Evolutionary conservation across 495 filamentous ascomycete species (phyloP).

Genomic region (Entonaema liquescens): DNA sequence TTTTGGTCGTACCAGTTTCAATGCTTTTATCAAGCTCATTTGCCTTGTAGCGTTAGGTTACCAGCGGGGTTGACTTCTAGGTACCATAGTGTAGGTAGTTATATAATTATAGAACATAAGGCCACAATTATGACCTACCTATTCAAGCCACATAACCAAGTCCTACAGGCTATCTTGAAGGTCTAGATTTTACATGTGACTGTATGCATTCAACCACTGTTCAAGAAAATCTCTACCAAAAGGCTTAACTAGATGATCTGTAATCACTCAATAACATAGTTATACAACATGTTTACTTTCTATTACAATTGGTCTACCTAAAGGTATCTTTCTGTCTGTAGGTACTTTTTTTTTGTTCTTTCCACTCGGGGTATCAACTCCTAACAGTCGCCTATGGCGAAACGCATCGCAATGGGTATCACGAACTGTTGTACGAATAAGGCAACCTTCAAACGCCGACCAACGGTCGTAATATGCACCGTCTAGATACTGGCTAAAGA

Average conservation of each 20-base stretch:
- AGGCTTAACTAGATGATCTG: neutral
- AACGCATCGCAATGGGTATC: slow-evolving; percentile 36
- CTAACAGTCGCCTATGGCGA: slow-evolving; percentile 13
- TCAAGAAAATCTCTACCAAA: no score
- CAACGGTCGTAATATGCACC: slow-evolving; percentile 16
- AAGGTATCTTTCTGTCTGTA: slow-evolving; percentile 18
- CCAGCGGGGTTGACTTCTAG: slow-evolving; percentile 14
- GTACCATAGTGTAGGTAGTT: neutral
- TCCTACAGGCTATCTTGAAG: neutral
- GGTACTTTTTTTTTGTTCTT: slow-evolving; percentile 7
- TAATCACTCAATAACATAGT: neutral
- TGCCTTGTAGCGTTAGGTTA: slow-evolving; percentile 10
- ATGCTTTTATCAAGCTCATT: slow-evolving; percentile 12
- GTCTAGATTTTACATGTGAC: neutral
- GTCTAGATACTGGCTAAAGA: slow-evolving; percentile 22
- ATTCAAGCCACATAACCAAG: neutral
- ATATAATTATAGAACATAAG: neutral
- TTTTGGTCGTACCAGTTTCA: slow-evolving; percentile 31
- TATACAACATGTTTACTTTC: neutral
- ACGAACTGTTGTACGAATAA: slow-evolving; percentile 30
- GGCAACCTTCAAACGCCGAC: slow-evolving; percentile 38
- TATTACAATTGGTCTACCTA: slow-evolving; percentile 17
- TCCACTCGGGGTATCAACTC: slow-evolving; percentile 35
- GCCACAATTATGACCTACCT: neutral
- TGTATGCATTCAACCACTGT: neutral